Base-by-base conservation (phyloP, 805 yeast species). In the Millerozyma acaciae region DNA sequence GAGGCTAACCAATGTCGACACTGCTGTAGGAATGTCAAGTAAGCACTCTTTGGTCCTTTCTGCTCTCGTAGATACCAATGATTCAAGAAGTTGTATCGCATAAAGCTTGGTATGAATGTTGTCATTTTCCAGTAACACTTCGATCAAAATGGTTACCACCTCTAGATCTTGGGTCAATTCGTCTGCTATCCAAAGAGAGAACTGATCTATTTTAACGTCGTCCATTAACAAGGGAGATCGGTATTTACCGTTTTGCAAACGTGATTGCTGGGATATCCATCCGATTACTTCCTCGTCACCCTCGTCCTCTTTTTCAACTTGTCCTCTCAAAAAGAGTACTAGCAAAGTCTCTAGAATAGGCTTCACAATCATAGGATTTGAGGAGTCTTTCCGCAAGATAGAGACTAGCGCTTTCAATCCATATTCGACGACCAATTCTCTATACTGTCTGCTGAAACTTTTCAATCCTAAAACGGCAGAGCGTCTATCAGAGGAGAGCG, bases 131-230 rank as follows among this genome's bases (percentile, higher is more conserved):
- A 72, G 64, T 6, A 80, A 53, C 16, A 80, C 76, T 15, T 59
- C 55, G 25, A 66, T 40, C 22, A 67, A 39, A 23, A 53, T 42
- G 13, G 42, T 37, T 24, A 66, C 39, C 13, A 54, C 42, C 17
- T 49, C 57, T 12, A 48, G 57, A 30, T 56, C 59, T 39, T 84
- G 89, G 1, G 89, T 83, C 47, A 93, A 65, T 49, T 87, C 97
- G 58, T 93, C 98, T 0, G 97, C 87, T 20, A 93, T 84, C 95
- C 97, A 89, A 35, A 89, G 61, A 1, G 96, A 84, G 44, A 93
- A 84, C 49, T 87, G 95, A 53, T 89, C 97, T 8, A 78, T 75
- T 4, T 65, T 59, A 3, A 70, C 71, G 26, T 74, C 73, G 31
- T 72, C 77, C 56, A 74, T 60, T 17, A 78, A 62, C 13, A 79